These are phyloP conservation scores for Wickerhamomyces bisporus DNA, from an alignment of 805 yeast species.

Conservation along the genomic window DNA sequence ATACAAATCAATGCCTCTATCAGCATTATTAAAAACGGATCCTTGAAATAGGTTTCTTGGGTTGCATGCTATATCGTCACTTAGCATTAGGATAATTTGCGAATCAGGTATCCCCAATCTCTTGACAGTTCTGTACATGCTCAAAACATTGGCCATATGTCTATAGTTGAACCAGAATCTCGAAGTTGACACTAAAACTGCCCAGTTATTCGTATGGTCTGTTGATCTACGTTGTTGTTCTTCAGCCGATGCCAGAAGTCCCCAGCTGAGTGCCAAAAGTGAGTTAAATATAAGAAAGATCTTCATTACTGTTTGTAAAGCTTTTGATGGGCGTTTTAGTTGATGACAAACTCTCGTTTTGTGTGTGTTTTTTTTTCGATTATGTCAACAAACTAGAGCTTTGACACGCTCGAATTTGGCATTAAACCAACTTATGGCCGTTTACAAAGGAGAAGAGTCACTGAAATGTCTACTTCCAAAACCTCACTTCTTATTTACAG, in stretches of 20 bases:
- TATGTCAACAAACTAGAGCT: no score
- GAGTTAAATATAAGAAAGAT: background rate
- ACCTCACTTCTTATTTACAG: no score
- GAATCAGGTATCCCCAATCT: slow-evolving; percentile 97
- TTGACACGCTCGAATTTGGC: no score
- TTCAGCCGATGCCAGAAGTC: background rate
- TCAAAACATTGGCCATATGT: slow-evolving; percentile 93
- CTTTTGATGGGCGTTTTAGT: background rate
- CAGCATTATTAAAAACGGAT: slow-evolving; percentile 89
- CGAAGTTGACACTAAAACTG: slow-evolving; percentile 92
- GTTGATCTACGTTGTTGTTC: slow-evolving; percentile 7
- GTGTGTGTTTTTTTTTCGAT: no score
- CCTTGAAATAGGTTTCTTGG: slow-evolving; percentile 96
- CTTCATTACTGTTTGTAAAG: background rate
- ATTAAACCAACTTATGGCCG: no score
- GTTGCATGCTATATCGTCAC: slow-evolving; percentile 97
- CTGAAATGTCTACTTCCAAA: no score
- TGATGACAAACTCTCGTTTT: no score
- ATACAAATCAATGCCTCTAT: slow-evolving; percentile 85
- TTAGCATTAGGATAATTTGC: slow-evolving; percentile 90
- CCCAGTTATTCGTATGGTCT: slow-evolving; percentile 64
- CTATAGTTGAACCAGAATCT: slow-evolving; percentile 98
- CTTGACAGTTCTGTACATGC: slow-evolving; percentile 93
- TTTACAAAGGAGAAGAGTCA: no score
- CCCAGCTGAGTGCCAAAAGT: background rate